Conservation (phyloP, 2,329 filamentous ascomycete species). For the Achaetomium macrosporum region DNA sequence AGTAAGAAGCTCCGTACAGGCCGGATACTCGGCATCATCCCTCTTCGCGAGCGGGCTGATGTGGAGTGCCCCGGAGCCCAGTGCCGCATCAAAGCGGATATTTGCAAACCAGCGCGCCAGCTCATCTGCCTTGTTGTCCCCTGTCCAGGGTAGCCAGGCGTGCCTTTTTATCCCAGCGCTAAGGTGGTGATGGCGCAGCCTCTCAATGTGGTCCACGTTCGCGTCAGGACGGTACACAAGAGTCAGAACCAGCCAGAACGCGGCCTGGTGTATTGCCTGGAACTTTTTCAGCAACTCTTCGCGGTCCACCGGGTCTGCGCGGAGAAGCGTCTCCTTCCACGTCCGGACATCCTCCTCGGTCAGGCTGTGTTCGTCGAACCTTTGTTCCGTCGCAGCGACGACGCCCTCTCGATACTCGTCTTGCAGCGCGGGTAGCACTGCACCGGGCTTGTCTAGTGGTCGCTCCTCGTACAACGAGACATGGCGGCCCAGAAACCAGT, state of each 20-base stretch:
- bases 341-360: constrained; percentile 7
- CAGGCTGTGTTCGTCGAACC: neutral
- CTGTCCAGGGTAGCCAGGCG: constrained; percentile 13
- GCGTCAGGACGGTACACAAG: constrained; percentile 8
- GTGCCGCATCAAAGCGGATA: constrained; percentile 10
- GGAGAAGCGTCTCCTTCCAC: constrained; percentile 6
- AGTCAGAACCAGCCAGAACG: constrained; percentile 16
- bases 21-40: constrained; percentile 22
- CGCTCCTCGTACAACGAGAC: constrained; percentile 23
- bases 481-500: constrained; percentile 18
- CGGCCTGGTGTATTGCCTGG: constrained; percentile 8
- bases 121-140: constrained; percentile 7
- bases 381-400: neutral
- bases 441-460: constrained; percentile 11
- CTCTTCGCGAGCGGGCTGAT: constrained; percentile 18
- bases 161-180: constrained; percentile 1
- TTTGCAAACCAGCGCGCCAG: constrained; percentile 19
- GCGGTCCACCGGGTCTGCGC: neutral
- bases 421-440: constrained; percentile 11
- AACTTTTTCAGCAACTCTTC: constrained; percentile 1
- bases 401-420: constrained; percentile 11
- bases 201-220: constrained; percentile 12
- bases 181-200: constrained; percentile 14
- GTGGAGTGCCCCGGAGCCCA: constrained; percentile 7
- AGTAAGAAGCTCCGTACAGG: constrained; percentile 29